A percentile compares a stretch with the other conserved stretches of the same genome.
Conservation (phyloP, 2,329 filamentous ascomycete species). For the Cercospora berteroae region DNA sequence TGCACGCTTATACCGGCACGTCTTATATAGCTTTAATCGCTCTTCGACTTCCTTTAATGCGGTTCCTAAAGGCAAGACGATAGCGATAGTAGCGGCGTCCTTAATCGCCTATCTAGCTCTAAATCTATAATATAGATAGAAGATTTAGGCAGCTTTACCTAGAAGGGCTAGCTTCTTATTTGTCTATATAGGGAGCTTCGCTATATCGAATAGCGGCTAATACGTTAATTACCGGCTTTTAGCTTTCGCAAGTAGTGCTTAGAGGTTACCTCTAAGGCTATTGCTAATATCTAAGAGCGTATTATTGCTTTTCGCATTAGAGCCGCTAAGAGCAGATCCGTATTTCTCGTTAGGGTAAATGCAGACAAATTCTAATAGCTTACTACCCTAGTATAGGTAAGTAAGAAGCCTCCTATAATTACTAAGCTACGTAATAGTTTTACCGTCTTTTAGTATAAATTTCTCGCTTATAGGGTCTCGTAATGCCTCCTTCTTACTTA, state of each 20-base stretch:
- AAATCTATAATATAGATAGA: constrained; percentile 61
- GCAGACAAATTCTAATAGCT: no score
- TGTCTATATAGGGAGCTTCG: constrained; percentile 55
- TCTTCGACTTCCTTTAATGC: constrained; percentile 50
- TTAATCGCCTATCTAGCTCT: constrained; percentile 66
- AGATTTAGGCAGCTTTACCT: constrained; percentile 68
- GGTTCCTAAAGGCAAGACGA: constrained; percentile 54
- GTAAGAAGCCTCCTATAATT: no score
- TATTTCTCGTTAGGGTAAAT: no score
- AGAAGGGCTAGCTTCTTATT: constrained; percentile 56
- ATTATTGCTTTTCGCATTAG: constrained; percentile 31
- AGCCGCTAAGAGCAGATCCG: no score
- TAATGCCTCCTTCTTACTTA: no score
- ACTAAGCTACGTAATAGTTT: no score
- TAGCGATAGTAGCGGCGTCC: constrained; percentile 60
- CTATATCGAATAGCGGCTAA: constrained; percentile 64
- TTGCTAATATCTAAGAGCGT: constrained; percentile 44
- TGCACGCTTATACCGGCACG: constrained; percentile 58
- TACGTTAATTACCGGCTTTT: constrained; percentile 48
- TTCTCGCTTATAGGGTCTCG: no score
- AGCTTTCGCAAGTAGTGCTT: constrained; percentile 42
- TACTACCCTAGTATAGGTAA: no score
- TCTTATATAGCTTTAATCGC: constrained; percentile 57
- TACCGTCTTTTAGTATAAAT: no score
- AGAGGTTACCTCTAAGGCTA: constrained; percentile 39